Evolutionary conservation across 345 rosid species (phyloP).

Genomic region (Hibiscus mutabilis): DNA sequence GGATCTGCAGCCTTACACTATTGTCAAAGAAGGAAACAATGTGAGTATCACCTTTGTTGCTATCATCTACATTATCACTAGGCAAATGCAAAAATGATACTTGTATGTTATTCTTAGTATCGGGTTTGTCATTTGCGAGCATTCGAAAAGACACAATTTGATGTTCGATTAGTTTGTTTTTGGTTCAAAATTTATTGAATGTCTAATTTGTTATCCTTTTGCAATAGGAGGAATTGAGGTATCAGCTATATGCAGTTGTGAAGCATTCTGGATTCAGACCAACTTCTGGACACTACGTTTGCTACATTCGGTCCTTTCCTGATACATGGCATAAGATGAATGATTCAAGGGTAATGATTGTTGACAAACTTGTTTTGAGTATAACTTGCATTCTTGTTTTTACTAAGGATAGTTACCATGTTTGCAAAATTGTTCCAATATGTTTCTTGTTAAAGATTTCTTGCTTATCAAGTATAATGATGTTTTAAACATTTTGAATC

Average conservation of each 20-base stretch:
- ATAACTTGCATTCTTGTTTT: neutral
- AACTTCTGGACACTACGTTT: conserved; percentile 16
- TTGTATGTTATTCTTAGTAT: neutral
- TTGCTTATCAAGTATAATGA: neutral
- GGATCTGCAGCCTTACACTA: conserved; percentile 64
- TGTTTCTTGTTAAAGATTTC: neutral
- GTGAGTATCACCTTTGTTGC: conserved; percentile 30
- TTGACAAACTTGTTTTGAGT: neutral
- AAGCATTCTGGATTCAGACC: conserved; percentile 15
- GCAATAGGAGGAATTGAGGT: conserved; percentile 11
- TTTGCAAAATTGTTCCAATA: neutral
- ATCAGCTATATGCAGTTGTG: conserved; percentile 16
- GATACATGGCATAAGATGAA: conserved; percentile 14
- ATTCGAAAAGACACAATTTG: neutral
- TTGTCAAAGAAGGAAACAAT: conserved; percentile 14
- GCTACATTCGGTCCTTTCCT: conserved; percentile 5
- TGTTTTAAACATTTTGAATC: neutral
- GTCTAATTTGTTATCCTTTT: neutral
- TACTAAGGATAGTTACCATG: neutral
- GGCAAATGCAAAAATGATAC: neutral
- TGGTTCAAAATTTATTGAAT: neutral
- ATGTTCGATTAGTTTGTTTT: neutral
- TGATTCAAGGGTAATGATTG: conserved; percentile 16
- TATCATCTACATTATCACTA: neutral
- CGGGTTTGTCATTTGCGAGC: neutral